Conservation (phyloP, 345 rosid species). For the Aurinia saxatilis region DNA sequence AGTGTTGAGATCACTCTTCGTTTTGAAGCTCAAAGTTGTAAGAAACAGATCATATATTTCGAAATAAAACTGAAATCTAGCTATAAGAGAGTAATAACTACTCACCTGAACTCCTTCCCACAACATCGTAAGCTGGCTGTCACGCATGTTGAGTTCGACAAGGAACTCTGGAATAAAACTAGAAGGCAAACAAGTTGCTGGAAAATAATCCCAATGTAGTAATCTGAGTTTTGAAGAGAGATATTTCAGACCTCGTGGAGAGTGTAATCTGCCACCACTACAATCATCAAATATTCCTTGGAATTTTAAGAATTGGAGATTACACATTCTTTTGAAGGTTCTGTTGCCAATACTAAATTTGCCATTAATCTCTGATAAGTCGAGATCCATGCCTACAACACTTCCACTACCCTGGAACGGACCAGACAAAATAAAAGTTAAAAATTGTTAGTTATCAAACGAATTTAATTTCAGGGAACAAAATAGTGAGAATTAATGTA, state of each 20-base stretch:
- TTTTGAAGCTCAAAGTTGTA: no score
- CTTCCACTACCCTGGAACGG: not conserved
- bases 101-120: constrained; percentile 12
- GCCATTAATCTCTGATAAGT: not conserved
- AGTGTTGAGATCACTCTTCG: no score
- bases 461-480: not conserved
- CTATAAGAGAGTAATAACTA: no score
- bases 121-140: not conserved
- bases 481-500: not conserved
- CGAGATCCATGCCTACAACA: not conserved
- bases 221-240: not conserved
- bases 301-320: constrained; percentile 15
- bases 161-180: not conserved
- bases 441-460: not conserved
- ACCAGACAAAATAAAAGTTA: not conserved
- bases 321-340: not conserved
- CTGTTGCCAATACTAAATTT: not conserved
- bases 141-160: not conserved
- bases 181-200: constrained; percentile 3
- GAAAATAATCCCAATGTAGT: constrained; percentile 3
- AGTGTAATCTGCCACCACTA: not conserved
- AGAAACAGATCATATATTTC: no score
- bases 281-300: not conserved
- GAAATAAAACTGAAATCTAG: no score
- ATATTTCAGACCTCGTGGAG: not conserved